A percentile compares a stretch with the other conserved stretches of the same genome.
phyloP scores from a whole-genome alignment of 2,329 filamentous ascomycete species.

The Shiraia sp. region DNA sequence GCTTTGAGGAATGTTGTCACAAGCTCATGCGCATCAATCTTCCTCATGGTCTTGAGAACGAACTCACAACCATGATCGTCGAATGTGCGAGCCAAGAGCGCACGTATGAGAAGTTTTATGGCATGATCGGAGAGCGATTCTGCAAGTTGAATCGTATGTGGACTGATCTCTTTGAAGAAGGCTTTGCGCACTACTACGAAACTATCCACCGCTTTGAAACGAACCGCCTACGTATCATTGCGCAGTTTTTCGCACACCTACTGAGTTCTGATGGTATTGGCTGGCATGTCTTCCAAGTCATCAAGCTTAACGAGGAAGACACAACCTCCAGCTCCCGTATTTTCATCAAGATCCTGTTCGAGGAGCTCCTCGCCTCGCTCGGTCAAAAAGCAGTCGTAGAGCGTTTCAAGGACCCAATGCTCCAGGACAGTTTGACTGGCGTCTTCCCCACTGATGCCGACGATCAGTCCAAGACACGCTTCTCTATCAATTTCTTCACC shows the following conservation, averaged over 20 bases:
- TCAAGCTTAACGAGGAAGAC: constrained; percentile 94
- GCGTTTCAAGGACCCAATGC: constrained; percentile 72
- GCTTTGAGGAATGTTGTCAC: constrained; percentile 95
- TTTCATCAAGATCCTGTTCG: constrained; percentile 97
- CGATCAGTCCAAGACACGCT: constrained; percentile 85
- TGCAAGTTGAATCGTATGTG: constrained; percentile 94
- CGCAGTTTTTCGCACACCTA: constrained; percentile 90
- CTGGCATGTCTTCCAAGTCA: constrained; percentile 84
- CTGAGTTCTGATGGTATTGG: constrained; percentile 85
- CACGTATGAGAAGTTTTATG: constrained; percentile 97
- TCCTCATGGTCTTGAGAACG: constrained; percentile 81
- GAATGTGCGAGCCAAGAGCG: constrained; percentile 96
- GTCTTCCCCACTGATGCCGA: constrained; percentile 83
- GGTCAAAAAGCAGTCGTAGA: constrained; percentile 79
- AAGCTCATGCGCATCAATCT: constrained; percentile 90
- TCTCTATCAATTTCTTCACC: constrained; percentile 99
- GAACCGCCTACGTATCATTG: constrained; percentile 91
- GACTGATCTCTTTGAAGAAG: constrained; percentile 88
- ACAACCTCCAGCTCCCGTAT: constrained; percentile 96
- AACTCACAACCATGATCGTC: constrained; percentile 94
- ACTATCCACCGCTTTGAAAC: constrained; percentile 98
- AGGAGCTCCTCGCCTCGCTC: constrained; percentile 84
- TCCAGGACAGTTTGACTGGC: constrained; percentile 78
- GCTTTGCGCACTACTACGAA: constrained; percentile 92
- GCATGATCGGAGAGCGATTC: constrained; percentile 90